Evolutionary conservation across 805 yeast species (phyloP), one percentile per base, ranked within the genome.

Genomic region (Candida dendrica): DNA sequence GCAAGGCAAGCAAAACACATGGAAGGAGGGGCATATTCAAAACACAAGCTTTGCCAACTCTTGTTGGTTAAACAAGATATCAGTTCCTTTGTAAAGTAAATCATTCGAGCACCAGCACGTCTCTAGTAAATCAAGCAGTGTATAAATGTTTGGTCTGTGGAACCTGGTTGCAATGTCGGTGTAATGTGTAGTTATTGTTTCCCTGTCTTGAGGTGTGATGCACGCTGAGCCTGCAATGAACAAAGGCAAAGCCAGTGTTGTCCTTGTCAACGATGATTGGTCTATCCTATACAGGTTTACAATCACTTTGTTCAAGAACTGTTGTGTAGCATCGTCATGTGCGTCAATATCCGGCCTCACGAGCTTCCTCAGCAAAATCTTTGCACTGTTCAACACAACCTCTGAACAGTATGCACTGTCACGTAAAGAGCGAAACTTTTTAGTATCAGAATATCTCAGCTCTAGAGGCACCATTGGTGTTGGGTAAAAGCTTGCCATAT

Each of bases 391-490:
- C 40, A 49, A 36, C 6, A 52, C 52, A n/a, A 48, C 39, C 15
- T 53, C 55, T 6, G 52, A 35, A 17, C 49, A 41, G 1, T 45
- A 8, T 2, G 50, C 44, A 3, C 56, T 48, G 17, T 52, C 53
- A 34, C 40, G 44, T 37, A 53, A 33, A 3, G 36, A 32, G n/a
- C 39, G 31, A 27, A 39, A 53, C 30, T 48, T 49, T 2, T 30
- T 7, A 1, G 42, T 34, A 22, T 42, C 44, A 8, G 39, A n/a
- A n/a, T 14, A n/a, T n/a, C 48, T 40, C 3, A 51, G 38, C 14
- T 47, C 51, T 5, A 40, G 27, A 2, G 59, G 58, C 1, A 55
- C 44, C 32, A 48, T 39, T 14, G 55, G 53, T 3, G 42, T 16
- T 15, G 54, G 48, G 16, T 39, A 42, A 34, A 34, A 48, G 4